Conservation (phyloP, 768 basidiomycete genomes). For the Mycena epipterygia region DNA sequence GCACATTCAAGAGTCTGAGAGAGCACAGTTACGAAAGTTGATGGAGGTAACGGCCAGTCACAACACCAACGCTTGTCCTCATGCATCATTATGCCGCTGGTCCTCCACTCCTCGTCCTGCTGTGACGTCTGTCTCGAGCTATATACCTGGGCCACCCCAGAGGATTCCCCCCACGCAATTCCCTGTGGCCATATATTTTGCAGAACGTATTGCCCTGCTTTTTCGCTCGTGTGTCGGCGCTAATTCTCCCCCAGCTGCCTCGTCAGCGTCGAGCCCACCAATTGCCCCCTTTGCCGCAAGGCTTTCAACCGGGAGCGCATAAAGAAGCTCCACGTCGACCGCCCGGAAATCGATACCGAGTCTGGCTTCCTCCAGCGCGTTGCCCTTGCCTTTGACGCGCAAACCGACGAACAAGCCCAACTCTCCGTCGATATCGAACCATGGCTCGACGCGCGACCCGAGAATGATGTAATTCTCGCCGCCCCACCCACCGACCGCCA, state of each 20-base stretch:
- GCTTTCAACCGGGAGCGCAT: constrained; percentile 66
- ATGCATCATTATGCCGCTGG: constrained; percentile 58
- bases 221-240: constrained; percentile 22
- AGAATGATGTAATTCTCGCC: constrained; percentile 50
- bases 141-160: constrained; percentile 66
- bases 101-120: constrained; percentile 76
- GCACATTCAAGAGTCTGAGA: too few species aligned
- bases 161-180: constrained; percentile 75
- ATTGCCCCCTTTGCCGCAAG: constrained; percentile 79
- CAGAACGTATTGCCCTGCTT: constrained; percentile 60
- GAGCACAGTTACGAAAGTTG: too few species aligned
- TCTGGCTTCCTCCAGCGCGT: constrained; percentile 54
- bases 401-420: constrained; percentile 50
- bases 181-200: constrained; percentile 87
- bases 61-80: neutral
- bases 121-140: constrained; percentile 84
- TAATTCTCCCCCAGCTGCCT: constrained; percentile 62
- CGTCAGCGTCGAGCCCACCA: constrained; percentile 59
- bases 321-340: constrained; percentile 79
- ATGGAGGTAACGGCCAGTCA: neutral
- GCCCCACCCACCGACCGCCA: constrained; percentile 24
- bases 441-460: constrained; percentile 62
- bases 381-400: constrained; percentile 55
- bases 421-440: constrained; percentile 62
- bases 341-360: constrained; percentile 54